phyloP scores from a whole-genome alignment of 2,329 filamentous ascomycete species.

The Tolypocladium ovalisporum region DNA sequence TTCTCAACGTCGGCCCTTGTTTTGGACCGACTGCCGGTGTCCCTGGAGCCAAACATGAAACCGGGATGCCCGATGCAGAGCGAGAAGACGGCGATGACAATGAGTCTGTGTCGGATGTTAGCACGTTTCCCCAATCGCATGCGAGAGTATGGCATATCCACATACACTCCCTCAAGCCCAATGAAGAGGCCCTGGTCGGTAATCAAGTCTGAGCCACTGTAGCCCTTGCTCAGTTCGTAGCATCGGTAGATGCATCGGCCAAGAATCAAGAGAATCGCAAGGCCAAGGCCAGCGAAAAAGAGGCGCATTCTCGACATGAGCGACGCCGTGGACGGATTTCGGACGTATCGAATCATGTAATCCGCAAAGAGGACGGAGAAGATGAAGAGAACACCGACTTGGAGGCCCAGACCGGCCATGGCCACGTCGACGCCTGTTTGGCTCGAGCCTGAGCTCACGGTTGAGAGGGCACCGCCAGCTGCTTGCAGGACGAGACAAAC shows the following conservation, averaged over 20 bases:
- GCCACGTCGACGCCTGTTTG: constrained; percentile 25
- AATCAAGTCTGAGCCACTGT: constrained; percentile 40
- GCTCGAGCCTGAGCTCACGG: constrained; percentile 31
- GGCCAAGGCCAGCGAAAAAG: constrained; percentile 40
- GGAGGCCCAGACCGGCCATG: constrained; percentile 43
- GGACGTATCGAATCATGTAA: constrained; percentile 32
- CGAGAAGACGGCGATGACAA: constrained; percentile 22
- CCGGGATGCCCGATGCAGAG: constrained; percentile 29
- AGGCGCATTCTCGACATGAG: constrained; percentile 15
- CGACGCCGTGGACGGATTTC: constrained; percentile 5
- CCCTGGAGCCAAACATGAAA: not conserved
- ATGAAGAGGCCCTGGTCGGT: constrained; percentile 40
- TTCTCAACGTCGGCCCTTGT: not conserved
- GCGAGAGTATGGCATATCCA: not conserved
- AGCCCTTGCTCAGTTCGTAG: constrained; percentile 53
- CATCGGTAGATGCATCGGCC: constrained; percentile 52
- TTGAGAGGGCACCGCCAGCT: constrained; percentile 40
- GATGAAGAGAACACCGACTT: constrained; percentile 41
- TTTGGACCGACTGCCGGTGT: not conserved
- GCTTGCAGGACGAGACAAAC: constrained; percentile 45
- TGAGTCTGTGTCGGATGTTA: constrained; percentile 14
- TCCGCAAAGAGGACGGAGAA: constrained; percentile 38
- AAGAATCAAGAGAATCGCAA: constrained; percentile 49
- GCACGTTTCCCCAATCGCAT: not conserved
- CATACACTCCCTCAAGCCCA: constrained; percentile 38